A percentile compares a stretch with the other conserved stretches of the same genome.
Evolutionary conservation across 1,284 basidiomycete genomes (phyloP).

Genomic region (Fereydounia khargensis): DNA sequence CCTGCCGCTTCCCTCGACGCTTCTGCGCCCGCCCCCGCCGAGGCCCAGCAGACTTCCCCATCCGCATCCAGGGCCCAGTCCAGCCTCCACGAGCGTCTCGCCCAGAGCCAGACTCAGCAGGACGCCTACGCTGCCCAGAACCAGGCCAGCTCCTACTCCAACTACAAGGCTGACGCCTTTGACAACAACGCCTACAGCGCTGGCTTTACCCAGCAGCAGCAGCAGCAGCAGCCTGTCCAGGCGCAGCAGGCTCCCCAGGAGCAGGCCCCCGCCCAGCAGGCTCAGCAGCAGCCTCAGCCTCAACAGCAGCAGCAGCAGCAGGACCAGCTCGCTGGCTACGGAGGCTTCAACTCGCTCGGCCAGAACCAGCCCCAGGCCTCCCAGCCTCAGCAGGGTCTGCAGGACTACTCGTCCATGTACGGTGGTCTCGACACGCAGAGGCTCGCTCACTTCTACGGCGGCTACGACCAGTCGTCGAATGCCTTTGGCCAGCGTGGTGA

Average conservation of each 20-base stretch:
- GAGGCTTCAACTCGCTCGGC: conserved; percentile 31
- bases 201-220: conserved; percentile 26
- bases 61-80: conserved; percentile 1
- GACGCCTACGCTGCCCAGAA: conserved; percentile 12
- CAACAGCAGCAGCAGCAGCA: conserved; percentile 19
- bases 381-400: conserved; percentile 29
- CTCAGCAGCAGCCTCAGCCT: conserved; percentile 15
- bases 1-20: background rate
- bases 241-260: conserved; percentile 21
- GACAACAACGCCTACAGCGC: conserved; percentile 32
- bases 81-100: background rate
- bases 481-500: conserved; percentile 34
- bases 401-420: conserved; percentile 47
- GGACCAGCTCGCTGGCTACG: conserved; percentile 37
- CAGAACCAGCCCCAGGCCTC: conserved; percentile 24
- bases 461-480: conserved; percentile 43
- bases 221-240: conserved; percentile 13
- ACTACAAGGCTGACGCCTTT: conserved; percentile 35
- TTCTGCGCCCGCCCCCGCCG: conserved; percentile 3
- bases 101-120: conserved; percentile 4
- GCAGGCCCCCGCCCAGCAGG: conserved; percentile 13
- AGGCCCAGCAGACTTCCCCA: conserved; percentile 8
- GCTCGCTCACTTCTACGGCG: conserved; percentile 48
- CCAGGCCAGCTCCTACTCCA: conserved; percentile 21
- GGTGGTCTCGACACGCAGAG: conserved; percentile 47